Evolutionary conservation across 495 filamentous ascomycete genomes (phyloP), one percentile per base, ranked within the genome.

Genomic region (Neurospora hispaniola): DNA sequence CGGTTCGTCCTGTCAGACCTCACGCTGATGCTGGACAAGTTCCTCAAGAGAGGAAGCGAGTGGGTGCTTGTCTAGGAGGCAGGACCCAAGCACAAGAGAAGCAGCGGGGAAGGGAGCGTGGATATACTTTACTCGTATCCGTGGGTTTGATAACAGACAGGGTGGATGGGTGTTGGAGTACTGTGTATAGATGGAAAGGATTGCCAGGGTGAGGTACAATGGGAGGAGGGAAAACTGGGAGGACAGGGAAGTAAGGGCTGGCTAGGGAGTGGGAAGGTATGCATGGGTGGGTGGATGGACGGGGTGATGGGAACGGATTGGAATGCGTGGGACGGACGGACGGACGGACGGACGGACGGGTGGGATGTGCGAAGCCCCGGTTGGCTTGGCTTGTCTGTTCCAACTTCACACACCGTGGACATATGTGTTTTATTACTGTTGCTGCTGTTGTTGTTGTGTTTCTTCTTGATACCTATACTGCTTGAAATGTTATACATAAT

Each of bases 41-140:
- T 95, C 78, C 90, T 99, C 79, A 98, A 98, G 85, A 88, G 95
- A 73, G 93, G 95, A 42, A 96, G 89, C 76, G 95, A 99, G 83
- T 98, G 94, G 95, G 96, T 96, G 68, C 84, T 81, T 41, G 75
- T 73, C 46, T 97, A 74, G 70, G 18, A 59, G 48, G 48, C 46
- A 23, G n/a, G n/a, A 54, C 46, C 46, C 20, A 23, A 23, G 46
- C 46, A 54, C 27, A 54, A 23, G 46, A 54, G 46, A 11, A 54
- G 46, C 20, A 23, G 46, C 20, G 4, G 9, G 9, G 10, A 54
- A 23, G 46, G 20, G 20, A 12, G 44, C 11, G n/a, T 48, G n/a
- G 44, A 48, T 48, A 20, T 23, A 48, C 44, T 11, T 0, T 48
- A 48, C 44, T 20, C 44, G n/a, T 48, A 48, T 48, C 44, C 44